A percentile compares a stretch with the other conserved stretches of the same genome.
phyloP scores from a whole-genome alignment of 2,329 filamentous ascomycete species.

The Ceratocystiopsis minuta region DNA sequence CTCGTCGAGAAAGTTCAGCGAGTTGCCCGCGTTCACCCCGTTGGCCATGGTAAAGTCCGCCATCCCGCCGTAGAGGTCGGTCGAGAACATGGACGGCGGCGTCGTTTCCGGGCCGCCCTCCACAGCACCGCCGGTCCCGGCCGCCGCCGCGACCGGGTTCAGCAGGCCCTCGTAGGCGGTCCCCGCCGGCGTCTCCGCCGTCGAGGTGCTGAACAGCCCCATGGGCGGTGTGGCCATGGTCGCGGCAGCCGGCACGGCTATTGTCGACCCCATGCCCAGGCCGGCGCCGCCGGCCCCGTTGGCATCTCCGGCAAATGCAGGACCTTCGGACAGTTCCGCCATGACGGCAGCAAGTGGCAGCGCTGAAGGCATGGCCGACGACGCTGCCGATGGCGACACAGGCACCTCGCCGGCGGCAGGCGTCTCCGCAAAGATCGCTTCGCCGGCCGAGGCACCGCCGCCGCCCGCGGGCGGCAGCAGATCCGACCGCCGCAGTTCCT shows the following conservation, averaged over 20 bases:
- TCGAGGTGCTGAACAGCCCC: not conserved
- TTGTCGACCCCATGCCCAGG: no score
- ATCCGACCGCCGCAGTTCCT: not conserved
- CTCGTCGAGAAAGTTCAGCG: constrained; percentile 6
- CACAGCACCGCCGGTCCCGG: not conserved
- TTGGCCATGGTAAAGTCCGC: constrained; percentile 27
- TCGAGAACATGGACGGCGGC: constrained; percentile 19
- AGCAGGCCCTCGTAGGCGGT: not conserved
- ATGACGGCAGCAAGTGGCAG: no score
- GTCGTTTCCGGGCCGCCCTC: constrained; percentile 5
- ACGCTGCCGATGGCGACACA: not conserved
- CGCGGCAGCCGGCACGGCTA: no score
- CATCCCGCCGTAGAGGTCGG: constrained; percentile 13
- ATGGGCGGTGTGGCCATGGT: no score
- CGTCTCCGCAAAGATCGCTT: not conserved
- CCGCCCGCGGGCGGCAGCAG: not conserved
- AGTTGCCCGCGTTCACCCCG: constrained; percentile 14
- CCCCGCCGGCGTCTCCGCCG: not conserved
- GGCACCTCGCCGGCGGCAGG: not conserved
- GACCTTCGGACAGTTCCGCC: no score
- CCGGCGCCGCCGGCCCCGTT: no score
- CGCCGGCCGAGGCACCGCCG: no score
- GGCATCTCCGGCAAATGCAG: no score
- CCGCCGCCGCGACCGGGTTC: constrained; percentile 1
- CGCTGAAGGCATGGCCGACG: not conserved